A percentile compares a stretch with the other conserved stretches of the same genome.
phyloP scores from a whole-genome alignment of 106 monocot species.

The Alisma plantagoaquatica region DNA sequence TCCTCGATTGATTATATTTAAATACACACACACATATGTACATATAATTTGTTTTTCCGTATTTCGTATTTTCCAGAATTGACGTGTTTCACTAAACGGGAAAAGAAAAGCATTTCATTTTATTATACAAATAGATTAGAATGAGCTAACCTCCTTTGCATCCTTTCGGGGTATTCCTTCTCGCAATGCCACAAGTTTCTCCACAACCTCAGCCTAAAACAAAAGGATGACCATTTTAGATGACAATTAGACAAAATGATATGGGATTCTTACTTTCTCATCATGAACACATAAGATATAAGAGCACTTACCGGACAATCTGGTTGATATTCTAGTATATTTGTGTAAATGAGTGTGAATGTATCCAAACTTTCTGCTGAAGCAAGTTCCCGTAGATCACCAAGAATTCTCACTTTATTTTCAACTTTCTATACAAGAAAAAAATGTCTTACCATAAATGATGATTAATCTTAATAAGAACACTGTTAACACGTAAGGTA shows the following conservation, averaged over 20 bases:
- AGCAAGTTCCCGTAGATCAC: conserved; percentile 81
- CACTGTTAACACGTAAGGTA: too few species aligned
- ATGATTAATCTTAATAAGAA: too few species aligned
- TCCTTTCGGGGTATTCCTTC: conserved; percentile 97
- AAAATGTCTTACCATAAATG: too few species aligned
- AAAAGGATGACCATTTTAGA: too few species aligned
- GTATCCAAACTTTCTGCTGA: conserved; percentile 92
- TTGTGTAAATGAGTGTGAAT: conserved; percentile 87
- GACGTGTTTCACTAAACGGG: too few species aligned
- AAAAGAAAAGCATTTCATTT: too few species aligned
- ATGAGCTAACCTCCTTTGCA: conserved; percentile 98
- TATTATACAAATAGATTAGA: too few species aligned
- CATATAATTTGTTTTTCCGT: too few species aligned
- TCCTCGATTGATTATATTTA: too few species aligned
- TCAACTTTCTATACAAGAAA: conserved; percentile 98
- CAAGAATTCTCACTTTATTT: conserved; percentile 65
- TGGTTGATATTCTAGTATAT: conserved; percentile 91
- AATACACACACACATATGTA: too few species aligned
- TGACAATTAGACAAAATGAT: not conserved
- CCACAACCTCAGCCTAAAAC: conserved; percentile 91
- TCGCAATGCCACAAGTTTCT: conserved; percentile 78
- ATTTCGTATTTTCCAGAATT: too few species aligned
- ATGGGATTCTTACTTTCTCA: not conserved
- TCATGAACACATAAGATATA: not conserved
- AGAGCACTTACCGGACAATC: conserved; percentile 99